Percentiles rank a stretch among this genome's conserved stretches.
phyloP scores from a whole-genome alignment of 2,329 filamentous ascomycete species.

The Corynespora cassiicola region DNA sequence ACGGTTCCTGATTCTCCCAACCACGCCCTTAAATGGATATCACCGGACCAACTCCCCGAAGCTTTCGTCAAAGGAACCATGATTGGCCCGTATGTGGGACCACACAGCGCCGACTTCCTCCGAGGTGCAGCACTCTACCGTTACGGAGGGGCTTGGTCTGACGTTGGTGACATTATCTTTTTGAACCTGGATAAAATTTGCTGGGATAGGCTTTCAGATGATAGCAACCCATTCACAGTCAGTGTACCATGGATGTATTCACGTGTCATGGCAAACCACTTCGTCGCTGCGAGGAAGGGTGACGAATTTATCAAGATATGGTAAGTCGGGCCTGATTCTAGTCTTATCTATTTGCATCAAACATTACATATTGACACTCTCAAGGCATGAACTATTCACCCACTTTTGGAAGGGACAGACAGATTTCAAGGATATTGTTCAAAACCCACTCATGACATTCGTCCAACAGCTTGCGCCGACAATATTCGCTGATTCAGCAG shows the following conservation, averaged over 20 bases:
- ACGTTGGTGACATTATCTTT: constrained; percentile 50
- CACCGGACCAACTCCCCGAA: constrained; percentile 40
- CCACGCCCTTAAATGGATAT: constrained; percentile 47
- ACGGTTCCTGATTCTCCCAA: constrained; percentile 45
- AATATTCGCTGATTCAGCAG: constrained; percentile 25
- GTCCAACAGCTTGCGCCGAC: constrained; percentile 28
- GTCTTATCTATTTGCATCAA: background rate
- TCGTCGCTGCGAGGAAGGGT: constrained; percentile 51
- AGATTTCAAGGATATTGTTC: constrained; percentile 22
- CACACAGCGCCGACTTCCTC: constrained; percentile 57
- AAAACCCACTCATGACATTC: constrained; percentile 31
- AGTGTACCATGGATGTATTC: constrained; percentile 32
- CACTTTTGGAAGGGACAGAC: constrained; percentile 28
- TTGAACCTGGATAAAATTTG: constrained; percentile 47
- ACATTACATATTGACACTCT: constrained; percentile 7
- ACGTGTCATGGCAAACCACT: constrained; percentile 48
- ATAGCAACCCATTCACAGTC: constrained; percentile 42
- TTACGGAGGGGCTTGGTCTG: constrained; percentile 51
- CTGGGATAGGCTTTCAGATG: constrained; percentile 48
- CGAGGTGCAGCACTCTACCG: constrained; percentile 50
- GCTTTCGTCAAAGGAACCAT: constrained; percentile 53
- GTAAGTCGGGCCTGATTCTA: constrained; percentile 32
- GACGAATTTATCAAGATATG: constrained; percentile 53
- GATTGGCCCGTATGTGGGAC: constrained; percentile 51
- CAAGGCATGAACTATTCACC: constrained; percentile 33